A percentile compares a stretch with the other conserved stretches of the same genome.
Conservation (phyloP, 345 rosid species). For the Streptanthus diversifolius region DNA sequence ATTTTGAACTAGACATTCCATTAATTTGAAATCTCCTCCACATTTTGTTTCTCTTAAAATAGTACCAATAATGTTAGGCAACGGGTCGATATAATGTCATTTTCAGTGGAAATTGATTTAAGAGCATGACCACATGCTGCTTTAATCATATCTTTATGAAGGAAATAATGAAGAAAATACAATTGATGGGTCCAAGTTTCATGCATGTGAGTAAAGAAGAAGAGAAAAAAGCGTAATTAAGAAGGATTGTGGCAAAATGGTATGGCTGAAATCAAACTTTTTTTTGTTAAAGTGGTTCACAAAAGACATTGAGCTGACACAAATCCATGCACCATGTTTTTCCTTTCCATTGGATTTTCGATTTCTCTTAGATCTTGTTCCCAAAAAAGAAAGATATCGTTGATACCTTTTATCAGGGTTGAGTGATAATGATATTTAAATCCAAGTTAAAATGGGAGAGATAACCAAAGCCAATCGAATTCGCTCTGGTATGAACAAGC, state of each 20-base stretch:
- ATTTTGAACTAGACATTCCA: not conserved
- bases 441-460: not conserved
- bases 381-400: not conserved
- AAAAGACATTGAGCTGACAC: conserved; percentile 30
- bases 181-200: conserved; percentile 33
- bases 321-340: conserved; percentile 34
- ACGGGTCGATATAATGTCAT: conserved; percentile 26
- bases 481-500: not conserved
- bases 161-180: conserved; percentile 12
- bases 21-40: not conserved
- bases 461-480: not conserved
- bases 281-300: conserved; percentile 18
- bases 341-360: conserved; percentile 4
- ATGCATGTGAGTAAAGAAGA: conserved; percentile 19
- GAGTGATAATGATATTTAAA: not conserved
- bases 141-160: conserved; percentile 20
- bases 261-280: conserved; percentile 30
- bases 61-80: conserved; percentile 32
- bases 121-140: conserved; percentile 31
- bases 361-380: conserved; percentile 24
- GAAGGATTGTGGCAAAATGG: not conserved
- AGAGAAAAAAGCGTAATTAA: not conserved
- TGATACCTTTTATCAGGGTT: not conserved
- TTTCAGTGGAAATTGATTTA: conserved; percentile 32
- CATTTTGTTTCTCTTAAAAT: not conserved